Evolutionary conservation across 2,329 filamentous ascomycete genomes (phyloP), one percentile per base, ranked within the genome.

Genomic region (Phyllachora maydis): DNA sequence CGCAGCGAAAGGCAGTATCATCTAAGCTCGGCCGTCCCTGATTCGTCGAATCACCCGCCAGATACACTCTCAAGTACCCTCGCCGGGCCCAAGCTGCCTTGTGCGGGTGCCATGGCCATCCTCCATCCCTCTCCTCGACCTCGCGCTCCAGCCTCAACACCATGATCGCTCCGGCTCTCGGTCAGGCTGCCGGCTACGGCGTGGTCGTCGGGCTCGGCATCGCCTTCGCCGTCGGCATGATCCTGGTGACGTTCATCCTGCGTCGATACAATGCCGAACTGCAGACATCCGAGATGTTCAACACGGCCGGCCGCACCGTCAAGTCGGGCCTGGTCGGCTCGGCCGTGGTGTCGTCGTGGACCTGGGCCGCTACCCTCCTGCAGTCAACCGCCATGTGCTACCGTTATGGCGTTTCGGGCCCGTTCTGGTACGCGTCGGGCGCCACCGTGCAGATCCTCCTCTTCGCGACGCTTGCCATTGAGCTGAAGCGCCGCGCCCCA

Each of bases 231-330:
- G 3, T 26, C 46, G 43, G 43, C 26, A 48, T 48, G 45, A 48
- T 48, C n/a, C 30, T 42, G 9, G 37, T 46, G 15, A 49, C 45
- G 1, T 47, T 44, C 23, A 38, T 46, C 21, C 37, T 49, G 4
- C 34, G 36, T 5, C 36, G 46, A 11, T 55, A 54, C 34, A 54
- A 55, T 26, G 35, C 42, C 23, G 81, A 88, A 44, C 54, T 83
- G 3, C 81, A 91, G 45, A 92, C 83, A 0, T 83, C 76, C 0
- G 82, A 92, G 50, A 88, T 82, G 66, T 92, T 92, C 56, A 82
- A 65, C 32, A 91, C 82, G 0, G 82, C 82, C 23, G 81, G 81
- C 11, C 61, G 83, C 30, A 82, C 77, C 2, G 78, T 92, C 34
- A 92, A 91, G 42, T 82, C 78, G 6, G 83, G 82, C 20, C 58